phyloP scores from a whole-genome alignment of 1,284 basidiomycete genomes.

The Melampsora medusae region DNA sequence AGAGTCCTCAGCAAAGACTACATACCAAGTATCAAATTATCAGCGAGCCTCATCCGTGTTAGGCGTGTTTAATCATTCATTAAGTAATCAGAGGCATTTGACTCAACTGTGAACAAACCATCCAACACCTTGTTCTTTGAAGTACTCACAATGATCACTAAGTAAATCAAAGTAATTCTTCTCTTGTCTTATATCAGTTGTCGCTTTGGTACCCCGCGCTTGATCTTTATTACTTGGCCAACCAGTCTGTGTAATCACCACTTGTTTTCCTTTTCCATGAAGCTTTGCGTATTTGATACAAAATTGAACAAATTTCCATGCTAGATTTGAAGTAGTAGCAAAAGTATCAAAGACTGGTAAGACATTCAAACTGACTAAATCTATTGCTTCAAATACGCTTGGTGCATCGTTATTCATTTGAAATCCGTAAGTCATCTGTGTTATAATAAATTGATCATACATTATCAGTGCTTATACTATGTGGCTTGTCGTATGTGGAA shows the following conservation, averaged over 20 bases:
- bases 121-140: constrained; percentile 59
- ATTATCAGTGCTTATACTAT: too few species aligned
- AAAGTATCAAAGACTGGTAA: constrained; percentile 68
- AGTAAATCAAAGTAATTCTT: constrained; percentile 62
- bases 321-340: constrained; percentile 64
- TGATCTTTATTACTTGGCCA: constrained; percentile 50
- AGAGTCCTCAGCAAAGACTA: constrained; percentile 7
- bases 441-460: background rate
- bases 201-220: constrained; percentile 47
- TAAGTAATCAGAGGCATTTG: constrained; percentile 57
- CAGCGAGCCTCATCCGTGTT: background rate
- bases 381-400: constrained; percentile 64
- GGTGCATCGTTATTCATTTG: constrained; percentile 16
- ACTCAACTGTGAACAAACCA: constrained; percentile 72
- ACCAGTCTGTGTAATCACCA: constrained; percentile 47
- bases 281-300: constrained; percentile 54
- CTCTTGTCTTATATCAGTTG: constrained; percentile 47
- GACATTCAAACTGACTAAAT: constrained; percentile 68
- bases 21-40: background rate
- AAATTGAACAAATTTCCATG: constrained; percentile 67
- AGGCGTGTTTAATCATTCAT: background rate
- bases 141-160: constrained; percentile 62
- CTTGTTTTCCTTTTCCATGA: background rate
- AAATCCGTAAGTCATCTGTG: constrained; percentile 50
- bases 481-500: too few species aligned